Conservation (phyloP, 495 filamentous ascomycete genomes). For the Talaromyces nanjingensis region DNA sequence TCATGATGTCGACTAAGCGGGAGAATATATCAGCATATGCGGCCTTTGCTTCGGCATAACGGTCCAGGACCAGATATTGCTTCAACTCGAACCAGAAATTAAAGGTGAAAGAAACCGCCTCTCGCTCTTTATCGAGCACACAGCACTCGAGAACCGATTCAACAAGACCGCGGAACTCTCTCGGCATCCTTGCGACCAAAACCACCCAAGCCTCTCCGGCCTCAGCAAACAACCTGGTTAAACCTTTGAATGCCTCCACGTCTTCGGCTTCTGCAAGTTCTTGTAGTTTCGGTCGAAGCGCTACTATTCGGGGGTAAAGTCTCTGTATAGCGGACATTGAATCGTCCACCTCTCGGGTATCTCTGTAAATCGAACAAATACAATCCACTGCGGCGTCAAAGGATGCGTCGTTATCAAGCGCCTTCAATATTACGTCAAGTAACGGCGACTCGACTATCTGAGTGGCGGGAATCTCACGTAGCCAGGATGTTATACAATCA, state of each 20-base stretch:
- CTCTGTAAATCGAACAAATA: constrained; percentile 80
- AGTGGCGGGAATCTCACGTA: constrained; percentile 78
- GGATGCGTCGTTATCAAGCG: constrained; percentile 64
- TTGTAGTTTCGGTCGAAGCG: constrained; percentile 70
- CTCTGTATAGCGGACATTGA: constrained; percentile 71
- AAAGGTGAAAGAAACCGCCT: constrained; percentile 87
- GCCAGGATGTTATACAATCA: constrained; percentile 94
- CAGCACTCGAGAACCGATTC: constrained; percentile 87
- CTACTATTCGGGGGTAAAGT: constrained; percentile 77
- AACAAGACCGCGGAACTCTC: constrained; percentile 76
- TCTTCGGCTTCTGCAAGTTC: constrained; percentile 74
- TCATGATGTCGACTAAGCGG: constrained; percentile 85
- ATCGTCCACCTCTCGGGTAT: constrained; percentile 86
- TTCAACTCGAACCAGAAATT: constrained; percentile 98
- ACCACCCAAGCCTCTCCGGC: constrained; percentile 93
- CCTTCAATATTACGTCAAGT: constrained; percentile 71
- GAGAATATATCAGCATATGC: constrained; percentile 73
- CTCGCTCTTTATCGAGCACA: constrained; percentile 75
- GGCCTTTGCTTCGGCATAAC: constrained; percentile 73
- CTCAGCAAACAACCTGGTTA: constrained; percentile 85
- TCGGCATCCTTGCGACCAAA: constrained; percentile 74
- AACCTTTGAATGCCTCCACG: constrained; percentile 76
- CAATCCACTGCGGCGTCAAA: constrained; percentile 92
- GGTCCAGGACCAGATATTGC: constrained; percentile 85
- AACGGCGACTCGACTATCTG: constrained; percentile 81